Evolutionary conservation across 352 stramenopile species (phyloP).

Genomic region (Thalassiosira ordinaria): DNA sequence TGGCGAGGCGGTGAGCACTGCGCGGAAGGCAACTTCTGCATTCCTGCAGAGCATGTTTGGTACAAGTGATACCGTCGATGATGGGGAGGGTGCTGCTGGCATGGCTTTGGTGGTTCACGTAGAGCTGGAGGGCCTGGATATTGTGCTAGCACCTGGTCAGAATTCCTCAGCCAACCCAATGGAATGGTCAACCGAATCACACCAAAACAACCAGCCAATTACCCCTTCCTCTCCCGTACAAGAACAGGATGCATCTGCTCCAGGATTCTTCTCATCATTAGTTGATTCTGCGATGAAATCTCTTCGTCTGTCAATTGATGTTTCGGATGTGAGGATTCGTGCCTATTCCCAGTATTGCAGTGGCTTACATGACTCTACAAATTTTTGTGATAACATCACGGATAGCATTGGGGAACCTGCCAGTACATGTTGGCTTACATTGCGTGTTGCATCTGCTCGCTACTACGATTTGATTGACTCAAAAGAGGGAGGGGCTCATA

Average conservation of each 20-base stretch:
- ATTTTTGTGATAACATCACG: background rate
- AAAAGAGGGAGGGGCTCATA: background rate
- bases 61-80: background rate
- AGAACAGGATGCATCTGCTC: constrained; percentile 4
- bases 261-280: constrained; percentile 59
- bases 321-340: constrained; percentile 36
- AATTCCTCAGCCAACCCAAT: background rate
- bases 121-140: constrained; percentile 66
- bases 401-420: background rate
- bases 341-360: constrained; percentile 31
- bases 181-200: constrained; percentile 17
- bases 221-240: background rate
- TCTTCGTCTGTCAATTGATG: constrained; percentile 46
- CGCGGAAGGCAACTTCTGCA: constrained; percentile 53
- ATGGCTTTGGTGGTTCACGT: constrained; percentile 68
- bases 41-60: constrained; percentile 36
- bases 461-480: constrained; percentile 55
- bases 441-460: constrained; percentile 34
- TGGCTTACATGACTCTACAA: background rate
- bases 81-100: constrained; percentile 23
- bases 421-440: constrained; percentile 14
- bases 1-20: background rate
- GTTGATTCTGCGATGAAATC: constrained; percentile 54
- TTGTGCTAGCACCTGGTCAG: constrained; percentile 64
- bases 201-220: background rate